These are phyloP conservation scores for Claviceps paspali DNA, from an alignment of 2,329 filamentous ascomycete genomes.

Conservation along the genomic window DNA sequence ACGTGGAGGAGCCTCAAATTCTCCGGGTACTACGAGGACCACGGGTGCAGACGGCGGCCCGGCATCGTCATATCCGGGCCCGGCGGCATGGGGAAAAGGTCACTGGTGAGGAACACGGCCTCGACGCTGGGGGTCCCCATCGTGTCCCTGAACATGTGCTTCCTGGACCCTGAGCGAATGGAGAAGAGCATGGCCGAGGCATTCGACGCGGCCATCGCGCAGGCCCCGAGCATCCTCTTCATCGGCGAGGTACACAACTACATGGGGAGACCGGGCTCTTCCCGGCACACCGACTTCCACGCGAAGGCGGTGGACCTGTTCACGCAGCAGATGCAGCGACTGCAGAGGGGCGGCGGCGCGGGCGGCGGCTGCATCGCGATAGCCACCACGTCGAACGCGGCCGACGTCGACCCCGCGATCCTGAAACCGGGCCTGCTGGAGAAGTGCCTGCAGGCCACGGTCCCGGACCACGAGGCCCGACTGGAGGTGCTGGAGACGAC, in stretches of 20 bases:
- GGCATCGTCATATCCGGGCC: constrained; percentile 68
- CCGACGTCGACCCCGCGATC: constrained; percentile 68
- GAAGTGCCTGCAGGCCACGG: constrained; percentile 71
- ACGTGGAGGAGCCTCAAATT: constrained; percentile 9
- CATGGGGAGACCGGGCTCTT: constrained; percentile 67
- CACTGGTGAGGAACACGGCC: constrained; percentile 60
- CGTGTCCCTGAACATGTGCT: constrained; percentile 33
- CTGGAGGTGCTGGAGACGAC: constrained; percentile 64
- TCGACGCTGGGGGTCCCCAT: constrained; percentile 59
- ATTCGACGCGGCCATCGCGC: constrained; percentile 62
- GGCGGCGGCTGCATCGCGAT: constrained; percentile 73
- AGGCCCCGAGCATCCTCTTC: constrained; percentile 81
- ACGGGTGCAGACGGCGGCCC: constrained; percentile 7
- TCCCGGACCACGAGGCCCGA: constrained; percentile 66
- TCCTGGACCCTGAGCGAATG: constrained; percentile 23
- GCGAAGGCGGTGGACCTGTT: constrained; percentile 75
- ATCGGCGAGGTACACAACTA: constrained; percentile 77
- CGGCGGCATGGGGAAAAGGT: constrained; percentile 66
- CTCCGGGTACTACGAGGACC: constrained; percentile 9
- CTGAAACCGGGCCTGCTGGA: constrained; percentile 64
- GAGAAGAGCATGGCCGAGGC: constrained; percentile 24
- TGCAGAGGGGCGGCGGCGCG: constrained; percentile 53
- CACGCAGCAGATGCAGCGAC: constrained; percentile 70
- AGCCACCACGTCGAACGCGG: constrained; percentile 78
- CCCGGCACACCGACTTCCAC: constrained; percentile 75